These are phyloP conservation scores for Geotrichum reessii DNA, from an alignment of 1,139 yeast species.

Conservation along the genomic window DNA sequence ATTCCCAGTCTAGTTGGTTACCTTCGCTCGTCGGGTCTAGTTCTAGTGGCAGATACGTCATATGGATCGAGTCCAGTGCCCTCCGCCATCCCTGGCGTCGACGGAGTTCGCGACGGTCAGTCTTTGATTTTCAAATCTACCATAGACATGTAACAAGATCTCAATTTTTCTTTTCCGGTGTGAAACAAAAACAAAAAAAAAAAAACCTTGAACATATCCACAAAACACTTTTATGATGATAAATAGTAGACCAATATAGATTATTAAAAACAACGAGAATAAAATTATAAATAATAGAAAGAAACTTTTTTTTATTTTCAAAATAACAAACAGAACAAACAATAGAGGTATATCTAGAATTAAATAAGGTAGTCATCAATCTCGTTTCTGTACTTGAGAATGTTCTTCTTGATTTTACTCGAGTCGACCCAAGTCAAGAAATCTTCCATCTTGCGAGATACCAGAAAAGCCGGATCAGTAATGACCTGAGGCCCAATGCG, in stretches of 20 bases:
- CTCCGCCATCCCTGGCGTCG: slow-evolving; percentile 46
- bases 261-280: not conserved
- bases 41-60: slow-evolving; percentile 56
- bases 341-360: not conserved
- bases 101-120: slow-evolving; percentile 65
- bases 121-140: slow-evolving; percentile 66
- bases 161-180: not conserved
- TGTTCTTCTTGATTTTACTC: slow-evolving; percentile 85
- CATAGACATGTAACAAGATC: slow-evolving; percentile 49
- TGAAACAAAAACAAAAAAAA: not conserved
- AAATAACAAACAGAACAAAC: not conserved
- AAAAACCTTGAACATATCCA: too few relatives aligned
- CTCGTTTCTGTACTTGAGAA: slow-evolving; percentile 77
- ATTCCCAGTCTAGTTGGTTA: slow-evolving; percentile 74
- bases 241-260: not conserved
- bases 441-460: slow-evolving; percentile 86
- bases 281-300: not conserved
- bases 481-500: slow-evolving; percentile 94
- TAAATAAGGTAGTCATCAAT: slow-evolving; percentile 40
- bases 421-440: slow-evolving; percentile 95
- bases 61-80: not conserved
- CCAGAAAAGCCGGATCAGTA: slow-evolving; percentile 92
- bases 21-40: slow-evolving; percentile 73
- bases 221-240: too few relatives aligned
- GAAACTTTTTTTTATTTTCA: too few relatives aligned